Evolutionary conservation across 176 grass and related monocot genomes (phyloP).

Genomic region (Oryza australiensis): DNA sequence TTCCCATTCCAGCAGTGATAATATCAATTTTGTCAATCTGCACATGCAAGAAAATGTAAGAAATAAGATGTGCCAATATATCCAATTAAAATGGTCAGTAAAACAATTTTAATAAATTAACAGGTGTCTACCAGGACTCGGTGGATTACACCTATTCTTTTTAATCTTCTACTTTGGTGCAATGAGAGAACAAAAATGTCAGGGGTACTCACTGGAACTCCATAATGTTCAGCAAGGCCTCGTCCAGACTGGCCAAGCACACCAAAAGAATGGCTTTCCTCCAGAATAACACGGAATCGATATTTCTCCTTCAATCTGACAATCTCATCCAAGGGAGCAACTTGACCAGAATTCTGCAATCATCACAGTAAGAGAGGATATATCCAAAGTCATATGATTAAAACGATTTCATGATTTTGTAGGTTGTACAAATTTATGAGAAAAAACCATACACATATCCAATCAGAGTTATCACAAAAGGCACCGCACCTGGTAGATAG

Average conservation of each 20-base stretch:
- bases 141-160: conserved; percentile 9
- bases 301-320: conserved; percentile 92
- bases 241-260: conserved; percentile 86
- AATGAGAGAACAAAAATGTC: not conserved
- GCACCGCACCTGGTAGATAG: conserved; percentile 82
- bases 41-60: conserved; percentile 30
- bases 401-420: conserved; percentile 20
- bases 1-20: conserved; percentile 98
- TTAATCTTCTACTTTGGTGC: not conserved
- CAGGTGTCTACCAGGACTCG: not conserved
- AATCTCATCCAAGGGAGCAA: conserved; percentile 89
- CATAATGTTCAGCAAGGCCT: conserved; percentile 93
- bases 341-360: conserved; percentile 89
- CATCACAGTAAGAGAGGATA: conserved; percentile 28
- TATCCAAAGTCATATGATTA: conserved; percentile 9
- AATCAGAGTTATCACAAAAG: conserved; percentile 21
- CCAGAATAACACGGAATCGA: conserved; percentile 83
- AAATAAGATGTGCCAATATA: conserved; percentile 4
- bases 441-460: conserved; percentile 7
- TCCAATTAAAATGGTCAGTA: conserved; percentile 17
- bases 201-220: conserved; percentile 61
- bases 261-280: conserved; percentile 96
- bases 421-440: conserved; percentile 18
- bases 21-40: conserved; percentile 99
- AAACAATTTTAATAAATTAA: conserved; percentile 8